A percentile compares a stretch with the other conserved stretches of the same genome.
These are phyloP conservation scores for Pleurotus citrinopileatus DNA, from an alignment of 768 basidiomycete species.

Conservation along the genomic window DNA sequence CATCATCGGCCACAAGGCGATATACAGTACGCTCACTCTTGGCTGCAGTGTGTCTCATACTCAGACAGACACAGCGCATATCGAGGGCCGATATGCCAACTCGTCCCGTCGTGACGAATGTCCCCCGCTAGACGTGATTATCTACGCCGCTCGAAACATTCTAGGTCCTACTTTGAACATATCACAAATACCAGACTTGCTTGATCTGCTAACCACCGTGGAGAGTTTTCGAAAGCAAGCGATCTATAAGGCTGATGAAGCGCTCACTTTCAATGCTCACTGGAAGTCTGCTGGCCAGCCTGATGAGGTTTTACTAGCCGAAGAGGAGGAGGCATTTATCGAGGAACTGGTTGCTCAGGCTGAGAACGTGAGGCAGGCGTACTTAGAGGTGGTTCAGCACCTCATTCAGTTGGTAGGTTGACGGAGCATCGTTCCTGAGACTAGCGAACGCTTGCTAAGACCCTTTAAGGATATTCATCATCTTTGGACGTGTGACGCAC, in stretches of 20 bases:
- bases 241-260: conserved; percentile 21
- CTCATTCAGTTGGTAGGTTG: conserved; percentile 27
- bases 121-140: conserved; percentile 27
- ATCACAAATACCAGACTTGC: conserved; percentile 27
- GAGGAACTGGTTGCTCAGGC: conserved; percentile 14
- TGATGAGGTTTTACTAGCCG: conserved; percentile 13
- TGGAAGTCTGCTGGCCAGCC: conserved; percentile 16
- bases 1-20: neutral
- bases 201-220: conserved; percentile 32
- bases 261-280: conserved; percentile 25
- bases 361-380: conserved; percentile 25
- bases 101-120: conserved; percentile 6
- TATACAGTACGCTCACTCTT: neutral
- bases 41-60: neutral
- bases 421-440: neutral
- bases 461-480: conserved; percentile 28
- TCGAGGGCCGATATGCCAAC: neutral
- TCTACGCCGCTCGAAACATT: conserved; percentile 30
- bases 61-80: neutral
- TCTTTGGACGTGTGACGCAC: conserved; percentile 24
- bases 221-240: conserved; percentile 32
- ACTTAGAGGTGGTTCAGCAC: conserved; percentile 25
- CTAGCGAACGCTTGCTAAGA: neutral
- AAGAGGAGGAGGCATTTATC: conserved; percentile 20
- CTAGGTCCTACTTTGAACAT: conserved; percentile 21